Evolutionary conservation across 306 rosid species (phyloP), one percentile per base, ranked within the genome.

Genomic region (Quercus engelmannii): DNA sequence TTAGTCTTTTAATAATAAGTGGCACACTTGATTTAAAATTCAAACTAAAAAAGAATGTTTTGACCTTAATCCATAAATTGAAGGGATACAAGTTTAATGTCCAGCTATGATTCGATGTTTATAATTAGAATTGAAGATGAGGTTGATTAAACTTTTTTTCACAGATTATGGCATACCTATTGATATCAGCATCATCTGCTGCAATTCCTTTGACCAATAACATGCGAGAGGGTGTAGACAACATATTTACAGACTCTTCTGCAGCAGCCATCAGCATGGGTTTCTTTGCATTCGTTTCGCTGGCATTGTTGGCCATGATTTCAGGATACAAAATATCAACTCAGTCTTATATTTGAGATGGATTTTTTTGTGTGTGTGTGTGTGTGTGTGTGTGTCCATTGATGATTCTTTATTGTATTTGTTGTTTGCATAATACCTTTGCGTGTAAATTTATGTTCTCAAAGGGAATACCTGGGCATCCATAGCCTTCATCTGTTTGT

Each of bases 161-260:
- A 80, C 89, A 95, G 99, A 81, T 92, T 20, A 83, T 85, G 83
- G 93, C 99, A 4, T 92, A 91, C 80, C 82, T 95, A 23, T 63
- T 91, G 87, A 83, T 95, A 63, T 95, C 99, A 56, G 76, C 98
- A 5, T 87, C 93, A 4, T 95, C 99, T 25, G 57, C 97, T 0
- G 96, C 94, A 0, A 69, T 84, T 75, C 96, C 99, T 3, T 1
- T 87, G 59, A 96, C 93, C 77, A 85, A 93, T 33, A 82, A 84
- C n/a, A 81, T 93, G 87, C 85, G 98, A 67, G 91, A 82, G 86
- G 81, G 84, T 5, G 80, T 82, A 23, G 96, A 93, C 80, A 90
- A 91, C 80, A 77, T 84, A 70, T 92, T 95, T 28, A 84, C 92
- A 11, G 98, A 91, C 78, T 5, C 95, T 35, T 87, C 89, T 25